Evolutionary conservation across 352 stramenopile species (phyloP).

Genomic region (Globisporangium middletonii): DNA sequence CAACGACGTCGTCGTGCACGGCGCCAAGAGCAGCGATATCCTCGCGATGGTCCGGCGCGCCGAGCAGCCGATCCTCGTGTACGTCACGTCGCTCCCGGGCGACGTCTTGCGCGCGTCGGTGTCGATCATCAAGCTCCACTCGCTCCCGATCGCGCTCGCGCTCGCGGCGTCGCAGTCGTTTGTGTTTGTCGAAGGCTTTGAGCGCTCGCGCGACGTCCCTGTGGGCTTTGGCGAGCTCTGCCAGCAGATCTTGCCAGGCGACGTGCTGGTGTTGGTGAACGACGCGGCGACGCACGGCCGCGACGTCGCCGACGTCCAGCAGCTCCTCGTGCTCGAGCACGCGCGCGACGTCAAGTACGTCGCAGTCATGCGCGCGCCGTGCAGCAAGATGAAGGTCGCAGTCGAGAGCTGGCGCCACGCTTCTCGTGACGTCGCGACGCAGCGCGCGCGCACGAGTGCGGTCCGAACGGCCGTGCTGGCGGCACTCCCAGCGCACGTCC

Average conservation of each 20-base stretch:
- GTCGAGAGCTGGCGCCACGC: conserved; percentile 20
- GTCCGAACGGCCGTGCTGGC: conserved; percentile 19
- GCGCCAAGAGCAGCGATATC: conserved; percentile 29
- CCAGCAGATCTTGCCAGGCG: conserved; percentile 58
- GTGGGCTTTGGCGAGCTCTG: conserved; percentile 48
- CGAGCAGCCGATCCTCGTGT: conserved; percentile 31
- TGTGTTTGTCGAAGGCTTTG: conserved; percentile 45
- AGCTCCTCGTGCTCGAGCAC: conserved; percentile 23
- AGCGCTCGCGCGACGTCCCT: conserved; percentile 15
- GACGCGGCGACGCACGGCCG: conserved; percentile 20
- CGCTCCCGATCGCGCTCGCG: conserved; percentile 30
- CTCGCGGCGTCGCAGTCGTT: conserved; percentile 29
- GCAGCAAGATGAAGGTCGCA: conserved; percentile 30
- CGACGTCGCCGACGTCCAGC: conserved; percentile 30
- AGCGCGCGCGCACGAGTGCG: conserved; percentile 21
- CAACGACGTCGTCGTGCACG: conserved; percentile 47
- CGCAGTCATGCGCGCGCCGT: conserved; percentile 34
- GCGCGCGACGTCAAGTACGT: conserved; percentile 22
- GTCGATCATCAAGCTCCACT: conserved; percentile 55
- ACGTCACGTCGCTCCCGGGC: conserved; percentile 36
- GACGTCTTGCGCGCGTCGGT: conserved; percentile 51
- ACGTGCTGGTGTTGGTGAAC: conserved; percentile 58
- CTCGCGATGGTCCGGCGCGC: conserved; percentile 29
- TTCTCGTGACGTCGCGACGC: conserved; percentile 21
- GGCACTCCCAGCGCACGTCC: background rate